Base-by-base conservation (phyloP, 371 early-diverging fungal genomes). In the Syncephalastrum sp. region DNA sequence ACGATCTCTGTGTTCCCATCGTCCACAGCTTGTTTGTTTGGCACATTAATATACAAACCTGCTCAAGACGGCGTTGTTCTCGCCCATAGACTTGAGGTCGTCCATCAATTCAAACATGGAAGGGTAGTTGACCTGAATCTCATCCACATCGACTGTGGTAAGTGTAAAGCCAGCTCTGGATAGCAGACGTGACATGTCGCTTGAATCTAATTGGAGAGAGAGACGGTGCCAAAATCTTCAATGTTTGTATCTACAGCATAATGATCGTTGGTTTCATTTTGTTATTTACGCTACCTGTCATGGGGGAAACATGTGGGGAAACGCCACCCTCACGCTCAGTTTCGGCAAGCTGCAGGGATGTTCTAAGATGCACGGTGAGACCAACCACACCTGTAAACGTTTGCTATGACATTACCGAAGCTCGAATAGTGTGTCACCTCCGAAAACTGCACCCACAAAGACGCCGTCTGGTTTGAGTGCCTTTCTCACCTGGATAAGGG, bases 341-440 rank as follows among this genome's bases (percentile, higher is more conserved):
- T 65, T 97, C 96, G 3, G 96, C 95, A 38, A 97, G 72, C 63
- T 96, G 97, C 55, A 97, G 64, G 1, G 94, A 85, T 1, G 95
- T 91, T 54, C 95, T 88, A 53, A 21, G 7, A 33, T 33, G 38
- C 38, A 33, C 12, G 12, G 8, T 33, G 10, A 12, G 12, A 42
- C 46, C 42, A 49, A 21, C 21, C 21, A 21, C 21, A n/a, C 2
- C 21, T 21, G 21, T 21, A 21, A 21, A 21, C 21, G 21, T 21
- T 21, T 21, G 21, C 42, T 54, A 41, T 21, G 21, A 19, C 12
- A 33, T 64, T 74, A 75, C 81, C 82, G 67, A 43, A 97, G 74
- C 68, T 97, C 96, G 79, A 91, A 97, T 23, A 97, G 73, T 4
- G 97, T 94, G 56, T 97, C 97, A 3, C 95, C 96, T 33, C 98